Conservation (phyloP, 305 asterid species). For the Fraxinus platypoda region DNA sequence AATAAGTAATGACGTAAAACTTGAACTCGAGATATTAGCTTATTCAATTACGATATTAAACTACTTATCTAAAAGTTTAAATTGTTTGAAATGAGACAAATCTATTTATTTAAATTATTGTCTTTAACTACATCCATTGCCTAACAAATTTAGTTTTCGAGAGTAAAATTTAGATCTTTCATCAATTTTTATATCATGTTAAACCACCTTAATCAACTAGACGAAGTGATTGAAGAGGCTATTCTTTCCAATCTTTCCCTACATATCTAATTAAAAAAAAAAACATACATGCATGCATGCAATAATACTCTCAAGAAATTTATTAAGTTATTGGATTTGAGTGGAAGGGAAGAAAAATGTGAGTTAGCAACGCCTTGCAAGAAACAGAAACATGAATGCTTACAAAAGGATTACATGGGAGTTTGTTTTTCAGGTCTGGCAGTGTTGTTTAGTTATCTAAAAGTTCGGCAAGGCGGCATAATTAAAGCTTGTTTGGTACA, state of each 20-base stretch:
- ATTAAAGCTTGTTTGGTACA: too few relatives aligned
- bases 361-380: conserved; percentile 51
- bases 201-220: neutral
- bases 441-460: neutral
- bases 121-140: neutral
- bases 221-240: neutral
- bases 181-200: neutral
- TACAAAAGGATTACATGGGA: conserved; percentile 13
- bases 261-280: neutral
- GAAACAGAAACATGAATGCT: conserved; percentile 36
- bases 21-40: too few relatives aligned
- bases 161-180: neutral
- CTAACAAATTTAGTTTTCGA: neutral
- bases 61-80: neutral
- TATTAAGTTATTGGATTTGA: conserved; percentile 19
- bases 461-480: neutral
- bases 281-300: neutral
- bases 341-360: conserved; percentile 41
- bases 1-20: too few relatives aligned
- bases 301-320: neutral
- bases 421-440: conserved; percentile 23
- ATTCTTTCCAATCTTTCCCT: neutral
- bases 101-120: too few relatives aligned
- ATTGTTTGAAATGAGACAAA: neutral
- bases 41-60: neutral